phyloP scores from a whole-genome alignment of 176 grass and related monocot genomes.

The Oryza coarctata region DNA sequence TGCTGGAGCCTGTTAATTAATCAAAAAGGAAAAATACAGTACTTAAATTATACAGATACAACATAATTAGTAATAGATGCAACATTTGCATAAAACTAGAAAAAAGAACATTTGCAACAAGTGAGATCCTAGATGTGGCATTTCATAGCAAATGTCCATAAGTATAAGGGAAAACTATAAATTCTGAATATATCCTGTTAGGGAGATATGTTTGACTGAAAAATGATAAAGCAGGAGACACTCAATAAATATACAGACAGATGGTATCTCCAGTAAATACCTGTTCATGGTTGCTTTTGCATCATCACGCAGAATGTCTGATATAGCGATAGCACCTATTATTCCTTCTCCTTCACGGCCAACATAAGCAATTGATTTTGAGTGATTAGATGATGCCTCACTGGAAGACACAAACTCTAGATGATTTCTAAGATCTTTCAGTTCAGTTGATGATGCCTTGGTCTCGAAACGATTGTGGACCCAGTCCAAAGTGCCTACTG shows the following conservation, averaged over 20 bases:
- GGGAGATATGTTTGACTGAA: constrained; percentile 4
- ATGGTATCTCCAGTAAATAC: constrained; percentile 45
- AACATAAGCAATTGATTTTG: constrained; percentile 85
- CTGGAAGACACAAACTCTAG: constrained; percentile 48
- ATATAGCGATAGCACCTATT: constrained; percentile 85
- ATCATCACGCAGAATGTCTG: constrained; percentile 82
- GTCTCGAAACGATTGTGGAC: constrained; percentile 74
- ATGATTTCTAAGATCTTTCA: constrained; percentile 57
- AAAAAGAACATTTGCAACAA: constrained; percentile 20
- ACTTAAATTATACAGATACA: constrained; percentile 11
- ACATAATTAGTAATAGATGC: not conserved
- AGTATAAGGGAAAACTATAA: not conserved
- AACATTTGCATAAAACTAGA: constrained; percentile 4
- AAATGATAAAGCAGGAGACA: constrained; percentile 4
- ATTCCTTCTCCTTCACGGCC: constrained; percentile 89
- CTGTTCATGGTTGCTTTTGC: constrained; percentile 69
- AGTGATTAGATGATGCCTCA: constrained; percentile 55
- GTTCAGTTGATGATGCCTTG: constrained; percentile 46
- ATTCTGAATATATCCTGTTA: not conserved
- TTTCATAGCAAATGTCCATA: not conserved
- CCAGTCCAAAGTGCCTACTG: constrained; percentile 84
- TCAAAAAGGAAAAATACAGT: constrained; percentile 31
- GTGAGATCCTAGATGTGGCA: constrained; percentile 10
- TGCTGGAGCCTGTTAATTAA: constrained; percentile 57
- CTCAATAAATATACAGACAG: constrained; percentile 10